Conservation (phyloP, 2,329 filamentous ascomycete genomes). For the Phyllosticta citribraziliensis region DNA sequence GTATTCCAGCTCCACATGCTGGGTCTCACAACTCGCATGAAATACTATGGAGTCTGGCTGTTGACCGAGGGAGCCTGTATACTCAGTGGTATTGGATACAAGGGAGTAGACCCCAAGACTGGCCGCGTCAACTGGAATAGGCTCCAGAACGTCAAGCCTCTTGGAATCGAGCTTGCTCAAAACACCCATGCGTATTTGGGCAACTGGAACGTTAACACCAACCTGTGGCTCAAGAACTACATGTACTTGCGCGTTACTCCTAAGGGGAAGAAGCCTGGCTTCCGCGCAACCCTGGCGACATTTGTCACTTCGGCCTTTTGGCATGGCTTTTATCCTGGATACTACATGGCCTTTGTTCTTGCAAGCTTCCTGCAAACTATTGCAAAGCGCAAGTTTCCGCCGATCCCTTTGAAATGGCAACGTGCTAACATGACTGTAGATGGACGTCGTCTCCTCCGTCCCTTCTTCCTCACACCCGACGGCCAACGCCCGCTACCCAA, state of each 20-base stretch:
- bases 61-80: slow-evolving; percentile 92
- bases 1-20: slow-evolving; percentile 77
- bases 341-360: slow-evolving; percentile 83
- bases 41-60: slow-evolving; percentile 96
- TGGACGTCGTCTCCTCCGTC: slow-evolving; percentile 77
- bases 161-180: slow-evolving; percentile 78
- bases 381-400: slow-evolving; percentile 69
- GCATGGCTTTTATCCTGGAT: slow-evolving; percentile 97
- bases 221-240: slow-evolving; percentile 92
- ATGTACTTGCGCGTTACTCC: slow-evolving; percentile 92
- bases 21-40: slow-evolving; percentile 69
- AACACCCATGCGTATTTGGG: slow-evolving; percentile 88
- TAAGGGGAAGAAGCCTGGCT: slow-evolving; percentile 90
- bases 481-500: slow-evolving; percentile 45
- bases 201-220: slow-evolving; percentile 98
- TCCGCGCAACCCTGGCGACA: slow-evolving; percentile 79
- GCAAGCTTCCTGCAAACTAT: slow-evolving; percentile 86
- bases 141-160: slow-evolving; percentile 79
- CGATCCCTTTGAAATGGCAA: background rate
- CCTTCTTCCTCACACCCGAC: slow-evolving; percentile 79
- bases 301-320: slow-evolving; percentile 92
- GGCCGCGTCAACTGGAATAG: slow-evolving; percentile 85
- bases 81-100: slow-evolving; percentile 85
- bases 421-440: slow-evolving; percentile 43
- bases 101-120: slow-evolving; percentile 76